Evolutionary conservation across 75 land plant species (phyloP).

Genomic region (Cunninghamia lanceolata): DNA sequence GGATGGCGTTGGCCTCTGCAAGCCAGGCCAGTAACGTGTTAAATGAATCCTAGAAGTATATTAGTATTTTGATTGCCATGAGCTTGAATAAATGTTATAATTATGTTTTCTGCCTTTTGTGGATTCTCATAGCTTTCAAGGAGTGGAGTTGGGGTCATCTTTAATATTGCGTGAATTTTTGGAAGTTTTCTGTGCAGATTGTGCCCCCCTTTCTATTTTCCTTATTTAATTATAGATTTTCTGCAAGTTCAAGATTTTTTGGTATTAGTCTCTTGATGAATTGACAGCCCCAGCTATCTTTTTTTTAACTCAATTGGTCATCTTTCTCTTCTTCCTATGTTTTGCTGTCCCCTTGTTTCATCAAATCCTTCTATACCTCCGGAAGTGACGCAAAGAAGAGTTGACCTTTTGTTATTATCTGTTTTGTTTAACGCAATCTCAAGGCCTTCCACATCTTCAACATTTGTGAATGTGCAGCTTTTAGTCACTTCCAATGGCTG

Average conservation of each 20-base stretch:
- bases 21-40: neutral
- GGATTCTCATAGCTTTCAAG: neutral
- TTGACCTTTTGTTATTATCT: neutral
- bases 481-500: neutral
- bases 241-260: neutral
- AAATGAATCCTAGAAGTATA: neutral
- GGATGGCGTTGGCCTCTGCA: neutral
- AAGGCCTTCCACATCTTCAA: neutral
- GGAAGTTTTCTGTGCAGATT: neutral
- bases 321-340: neutral
- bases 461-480: neutral
- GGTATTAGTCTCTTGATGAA: neutral
- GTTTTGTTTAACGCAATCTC: neutral
- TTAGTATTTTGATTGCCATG: neutral
- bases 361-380: neutral
- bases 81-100: neutral
- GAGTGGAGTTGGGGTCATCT: neutral
- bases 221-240: neutral
- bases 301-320: neutral
- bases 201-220: neutral
- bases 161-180: neutral
- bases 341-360: neutral
- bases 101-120: neutral
- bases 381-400: neutral
- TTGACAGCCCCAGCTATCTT: neutral